Base-by-base conservation (phyloP, 2,329 filamentous ascomycete genomes). In the Harringtonia aguacate region DNA sequence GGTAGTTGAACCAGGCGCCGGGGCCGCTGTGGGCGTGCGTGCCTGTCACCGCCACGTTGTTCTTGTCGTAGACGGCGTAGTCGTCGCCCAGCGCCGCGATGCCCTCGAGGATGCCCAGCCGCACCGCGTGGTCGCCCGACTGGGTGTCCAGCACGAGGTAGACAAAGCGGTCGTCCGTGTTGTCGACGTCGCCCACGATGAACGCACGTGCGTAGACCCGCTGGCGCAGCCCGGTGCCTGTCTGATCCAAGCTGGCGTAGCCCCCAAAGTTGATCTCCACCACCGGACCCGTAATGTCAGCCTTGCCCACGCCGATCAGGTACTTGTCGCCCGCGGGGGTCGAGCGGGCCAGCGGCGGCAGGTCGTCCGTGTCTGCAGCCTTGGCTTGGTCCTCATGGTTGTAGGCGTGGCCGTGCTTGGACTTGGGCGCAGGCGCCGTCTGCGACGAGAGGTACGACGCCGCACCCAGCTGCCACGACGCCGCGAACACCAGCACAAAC, bases 21-120 rank as follows among this genome's bases (percentile, higher is more conserved):
- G 90, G 89, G 0, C 89, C 90, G 21, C 88, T 82, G 64, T 97
- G 90, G 22, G 86, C 92, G 61, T 97, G 90, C 0, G 90, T 97
- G 43, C 89, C 90, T 0, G 87, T 94, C 20, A 97, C 75, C 29
- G 90, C 90, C 30, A 95, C 66, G 56, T 95, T 97, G 53, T 84
- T 74, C 55, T 84, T 75, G 38, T 73, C 77, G 61, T 95, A 97
- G 24, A 81, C 64, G 2, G 75, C 68, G 59, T 89, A 95, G 4
- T 83, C 80, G 15, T 69, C 61, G 0, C 89, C 90, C 8, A 94
- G 65, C 0, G 66, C 69, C 33, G 70, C 67, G 9, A 97, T 68
- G 1, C 78, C 84, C 44, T 90, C 73, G 12, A 97, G 64, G 38
- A 95, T 87, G n/a, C 89, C 89, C 60, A 88, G 79, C 14, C 89